These are phyloP conservation scores for Hypomyces rosellus DNA, from an alignment of 2,329 filamentous ascomycete species.

Conservation along the genomic window DNA sequence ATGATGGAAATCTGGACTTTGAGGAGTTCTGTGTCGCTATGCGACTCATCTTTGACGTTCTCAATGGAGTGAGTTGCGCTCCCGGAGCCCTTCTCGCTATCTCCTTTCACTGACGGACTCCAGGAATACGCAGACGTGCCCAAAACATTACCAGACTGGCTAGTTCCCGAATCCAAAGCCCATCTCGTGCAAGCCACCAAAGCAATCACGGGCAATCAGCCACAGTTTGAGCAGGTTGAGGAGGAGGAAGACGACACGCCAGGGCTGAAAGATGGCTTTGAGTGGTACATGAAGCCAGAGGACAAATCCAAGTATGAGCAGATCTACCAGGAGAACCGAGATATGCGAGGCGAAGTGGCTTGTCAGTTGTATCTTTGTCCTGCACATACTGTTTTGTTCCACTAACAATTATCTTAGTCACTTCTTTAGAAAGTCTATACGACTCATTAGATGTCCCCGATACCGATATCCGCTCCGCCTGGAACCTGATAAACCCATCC, in stretches of 20 bases:
- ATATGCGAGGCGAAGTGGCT: conserved; percentile 75
- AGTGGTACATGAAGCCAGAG: conserved; percentile 96
- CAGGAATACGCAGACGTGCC: conserved; percentile 92
- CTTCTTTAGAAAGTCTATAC: conserved; percentile 76
- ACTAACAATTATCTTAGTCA: conserved; percentile 47
- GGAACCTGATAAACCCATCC: conserved; percentile 96
- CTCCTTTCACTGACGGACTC: conserved; percentile 1
- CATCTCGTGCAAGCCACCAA: conserved; percentile 80
- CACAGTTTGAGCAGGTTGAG: conserved; percentile 78
- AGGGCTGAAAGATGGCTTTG: conserved; percentile 91
- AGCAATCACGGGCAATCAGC: conserved; percentile 71
- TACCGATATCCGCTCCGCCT: conserved; percentile 81
- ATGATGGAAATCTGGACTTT: conserved; percentile 95
- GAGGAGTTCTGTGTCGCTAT: conserved; percentile 99
- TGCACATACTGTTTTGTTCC: background rate
- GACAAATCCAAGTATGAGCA: conserved; percentile 95
- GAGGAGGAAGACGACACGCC: conserved; percentile 69
- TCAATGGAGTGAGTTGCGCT: conserved; percentile 69
- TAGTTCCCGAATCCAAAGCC: conserved; percentile 90
- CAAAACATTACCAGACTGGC: conserved; percentile 80
- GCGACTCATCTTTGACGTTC: conserved; percentile 93
- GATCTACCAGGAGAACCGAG: conserved; percentile 89
- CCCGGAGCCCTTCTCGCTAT: background rate
- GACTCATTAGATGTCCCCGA: conserved; percentile 67
- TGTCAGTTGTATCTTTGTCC: conserved; percentile 45